Evolutionary conservation across 495 filamentous ascomycete genomes (phyloP).

Genomic region (Apiosordaria backusii): DNA sequence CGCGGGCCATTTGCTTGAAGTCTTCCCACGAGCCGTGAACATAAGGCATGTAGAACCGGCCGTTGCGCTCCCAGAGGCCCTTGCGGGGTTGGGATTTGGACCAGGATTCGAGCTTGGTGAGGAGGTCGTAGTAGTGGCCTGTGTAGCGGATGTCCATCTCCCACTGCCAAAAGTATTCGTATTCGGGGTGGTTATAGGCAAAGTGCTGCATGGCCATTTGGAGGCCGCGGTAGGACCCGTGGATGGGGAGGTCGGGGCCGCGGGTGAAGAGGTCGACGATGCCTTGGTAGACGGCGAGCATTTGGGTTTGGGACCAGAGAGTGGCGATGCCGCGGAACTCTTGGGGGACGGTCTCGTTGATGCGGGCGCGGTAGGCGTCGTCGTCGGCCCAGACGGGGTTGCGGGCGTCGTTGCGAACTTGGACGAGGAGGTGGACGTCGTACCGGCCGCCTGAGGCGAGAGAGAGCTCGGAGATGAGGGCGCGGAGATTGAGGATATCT

Average conservation of each 20-base stretch:
- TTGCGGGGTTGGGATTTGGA: conserved; percentile 81
- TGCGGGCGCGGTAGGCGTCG: conserved; percentile 51
- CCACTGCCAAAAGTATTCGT: conserved; percentile 97
- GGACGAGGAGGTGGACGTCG: conserved; percentile 73
- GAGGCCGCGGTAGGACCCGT: conserved; percentile 86
- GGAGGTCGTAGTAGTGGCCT: conserved; percentile 92
- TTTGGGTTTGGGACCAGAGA: conserved; percentile 89
- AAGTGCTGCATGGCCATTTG: conserved; percentile 96
- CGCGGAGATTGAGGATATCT: conserved; percentile 66
- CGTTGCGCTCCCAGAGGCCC: conserved; percentile 89
- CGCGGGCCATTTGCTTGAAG: conserved; percentile 87
- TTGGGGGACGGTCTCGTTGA: conserved; percentile 68
- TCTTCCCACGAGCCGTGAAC: conserved; percentile 90
- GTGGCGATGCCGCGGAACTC: conserved; percentile 88
- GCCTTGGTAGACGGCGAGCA: conserved; percentile 81
- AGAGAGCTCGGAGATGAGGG: conserved; percentile 71
- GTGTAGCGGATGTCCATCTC: conserved; percentile 97
- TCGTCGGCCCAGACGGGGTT: conserved; percentile 62
- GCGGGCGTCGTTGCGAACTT: conserved; percentile 63
- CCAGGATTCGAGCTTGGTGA: conserved; percentile 71
- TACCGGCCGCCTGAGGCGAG: conserved; percentile 77
- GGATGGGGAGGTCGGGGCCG: conserved; percentile 64
- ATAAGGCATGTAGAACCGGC: conserved; percentile 84
- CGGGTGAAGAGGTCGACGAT: conserved; percentile 69
- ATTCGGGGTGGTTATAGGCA: conserved; percentile 83